Evolutionary conservation across 768 basidiomycete genomes (phyloP).

Genomic region (Tricholoma saponaceum): DNA sequence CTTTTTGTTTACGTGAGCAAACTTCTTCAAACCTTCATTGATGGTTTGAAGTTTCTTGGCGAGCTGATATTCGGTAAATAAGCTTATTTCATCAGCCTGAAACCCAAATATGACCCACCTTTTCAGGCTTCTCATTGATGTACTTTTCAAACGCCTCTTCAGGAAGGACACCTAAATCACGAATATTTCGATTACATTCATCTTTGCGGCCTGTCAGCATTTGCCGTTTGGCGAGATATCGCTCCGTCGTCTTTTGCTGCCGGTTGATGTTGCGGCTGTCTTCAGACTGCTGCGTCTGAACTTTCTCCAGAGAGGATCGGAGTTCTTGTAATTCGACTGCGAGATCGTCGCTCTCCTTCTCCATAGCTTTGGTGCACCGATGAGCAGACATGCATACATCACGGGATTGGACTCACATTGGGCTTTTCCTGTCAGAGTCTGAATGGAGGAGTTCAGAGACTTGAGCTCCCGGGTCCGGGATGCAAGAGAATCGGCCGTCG

Average conservation of each 20-base stretch:
- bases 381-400: neutral
- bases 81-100: neutral
- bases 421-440: slow-evolving; percentile 56
- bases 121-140: slow-evolving; percentile 80
- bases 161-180: slow-evolving; percentile 93
- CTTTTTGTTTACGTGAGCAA: slow-evolving; percentile 98
- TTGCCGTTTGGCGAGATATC: slow-evolving; percentile 89
- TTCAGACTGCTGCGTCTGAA: slow-evolving; percentile 81
- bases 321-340: slow-evolving; percentile 64
- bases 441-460: slow-evolving; percentile 62
- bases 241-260: slow-evolving; percentile 93
- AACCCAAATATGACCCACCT: slow-evolving; percentile 43
- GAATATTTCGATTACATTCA: slow-evolving; percentile 92
- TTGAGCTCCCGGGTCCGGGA: slow-evolving; percentile 65
- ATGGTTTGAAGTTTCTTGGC: slow-evolving; percentile 90
- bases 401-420: slow-evolving; percentile 40
- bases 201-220: slow-evolving; percentile 83
- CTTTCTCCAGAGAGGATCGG: slow-evolving; percentile 59
- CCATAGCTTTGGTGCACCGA: slow-evolving; percentile 45
- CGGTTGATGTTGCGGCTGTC: slow-evolving; percentile 84
- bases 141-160: slow-evolving; percentile 98
- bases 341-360: slow-evolving; percentile 67
- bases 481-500: slow-evolving; percentile 65
- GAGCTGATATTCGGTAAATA: slow-evolving; percentile 48
- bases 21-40: slow-evolving; percentile 93